Base-by-base conservation (phyloP, 495 filamentous ascomycete species). In the Aspergillus affinis region DNA sequence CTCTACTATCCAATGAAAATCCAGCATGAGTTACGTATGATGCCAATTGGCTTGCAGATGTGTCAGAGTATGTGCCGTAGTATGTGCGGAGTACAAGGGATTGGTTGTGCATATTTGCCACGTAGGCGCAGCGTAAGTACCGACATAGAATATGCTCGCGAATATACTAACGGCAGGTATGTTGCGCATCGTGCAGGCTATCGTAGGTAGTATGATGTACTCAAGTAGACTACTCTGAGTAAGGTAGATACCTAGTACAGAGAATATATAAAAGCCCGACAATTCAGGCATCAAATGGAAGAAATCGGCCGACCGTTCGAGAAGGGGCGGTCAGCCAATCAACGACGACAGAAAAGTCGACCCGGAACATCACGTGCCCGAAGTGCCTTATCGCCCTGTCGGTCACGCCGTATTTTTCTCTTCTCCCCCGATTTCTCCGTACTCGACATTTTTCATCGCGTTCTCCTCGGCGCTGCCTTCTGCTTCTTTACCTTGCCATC, bases 401-500 rank as follows among this genome's bases (percentile, higher is more conserved):
- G 52, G 46, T 17, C 36, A 4, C 36, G 36, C 13, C 21, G 47
- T 49, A 12, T 44, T 47, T 53, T 27, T 54, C 44, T 59, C 44
- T 59, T 59, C 50, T 21, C 32, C 57, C 57, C 57, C 47, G 21
- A 46, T 47, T 30, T 51, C 50, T 59, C 49, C 27, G 21, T 57
- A 21, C 54, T 21, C 13, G 45, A 21, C 26, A 15, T 21, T 47
- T 30, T 45, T 59, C 36, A 18, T 48, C 20, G 17, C 44, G 21
- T n/a, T n/a, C 32, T 27, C 29, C 36, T 27, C 30, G 19, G 47
- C 23, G 19, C 49, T 51, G 55, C 52, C 58, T 58, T 57, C 51
- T 44, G 36, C 57, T 62, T 67, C 59, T 65, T 66, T 66, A 47
- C 30, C 59, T 57, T 63, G 29, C 48, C 45, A 59, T 51, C 51